Evolutionary conservation across 192 early-diverging fungal species (phyloP).

Genomic region (Podila horticola): DNA sequence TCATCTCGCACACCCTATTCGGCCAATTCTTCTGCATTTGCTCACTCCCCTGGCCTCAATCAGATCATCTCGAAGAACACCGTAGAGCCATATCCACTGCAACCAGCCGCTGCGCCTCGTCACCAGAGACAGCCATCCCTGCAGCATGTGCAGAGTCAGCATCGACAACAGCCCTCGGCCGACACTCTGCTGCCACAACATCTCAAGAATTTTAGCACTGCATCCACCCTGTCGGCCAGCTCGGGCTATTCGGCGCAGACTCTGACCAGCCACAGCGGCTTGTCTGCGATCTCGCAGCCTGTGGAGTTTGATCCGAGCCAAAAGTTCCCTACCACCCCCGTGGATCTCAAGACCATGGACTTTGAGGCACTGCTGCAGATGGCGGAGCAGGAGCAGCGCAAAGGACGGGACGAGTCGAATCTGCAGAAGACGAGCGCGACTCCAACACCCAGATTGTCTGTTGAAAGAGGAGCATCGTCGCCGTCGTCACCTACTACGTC

Average conservation of each 20-base stretch:
- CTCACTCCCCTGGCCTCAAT: neutral
- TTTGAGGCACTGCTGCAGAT: neutral
- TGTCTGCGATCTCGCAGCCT: conserved; percentile 5
- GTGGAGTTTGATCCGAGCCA: neutral
- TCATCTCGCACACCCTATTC: conserved; percentile 21
- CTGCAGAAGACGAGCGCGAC: neutral
- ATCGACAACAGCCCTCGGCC: conserved; percentile 19
- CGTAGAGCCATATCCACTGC: neutral
- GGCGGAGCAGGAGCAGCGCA: conserved; percentile 1
- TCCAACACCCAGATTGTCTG: neutral
- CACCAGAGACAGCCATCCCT: conserved; percentile 9
- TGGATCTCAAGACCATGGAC: conserved; percentile 3
- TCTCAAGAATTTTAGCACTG: conserved; percentile 7
- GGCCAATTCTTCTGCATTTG: neutral
- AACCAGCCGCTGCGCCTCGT: neutral
- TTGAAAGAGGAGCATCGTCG: neutral
- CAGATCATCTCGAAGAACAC: neutral
- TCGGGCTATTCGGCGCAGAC: conserved; percentile 13
- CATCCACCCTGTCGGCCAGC: conserved; percentile 19
- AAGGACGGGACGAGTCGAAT: neutral
- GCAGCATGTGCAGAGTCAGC: neutral
- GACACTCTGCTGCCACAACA: conserved; percentile 33
- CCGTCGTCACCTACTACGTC: neutral
- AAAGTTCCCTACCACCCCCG: neutral
- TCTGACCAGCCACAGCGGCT: conserved; percentile 5